Evolutionary conservation across 805 yeast genomes (phyloP).

Genomic region (Kluyveromyces starmeri): DNA sequence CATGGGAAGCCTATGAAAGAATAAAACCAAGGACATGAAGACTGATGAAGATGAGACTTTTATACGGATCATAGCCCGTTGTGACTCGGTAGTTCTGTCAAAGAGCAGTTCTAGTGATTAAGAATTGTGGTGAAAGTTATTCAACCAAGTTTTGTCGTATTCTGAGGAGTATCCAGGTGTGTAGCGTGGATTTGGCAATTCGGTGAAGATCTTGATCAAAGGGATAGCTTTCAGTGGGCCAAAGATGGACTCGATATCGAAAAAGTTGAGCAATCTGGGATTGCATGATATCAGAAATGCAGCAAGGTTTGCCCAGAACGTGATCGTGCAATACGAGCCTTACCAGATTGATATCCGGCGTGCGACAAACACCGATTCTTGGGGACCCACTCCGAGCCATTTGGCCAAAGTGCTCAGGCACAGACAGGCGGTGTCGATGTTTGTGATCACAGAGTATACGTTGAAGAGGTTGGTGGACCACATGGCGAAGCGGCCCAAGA

Average conservation of each 20-base stretch:
- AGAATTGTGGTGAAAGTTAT: too few species aligned
- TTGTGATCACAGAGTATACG: slow-evolving; percentile 28
- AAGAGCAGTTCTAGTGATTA: too few species aligned
- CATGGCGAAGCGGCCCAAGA: slow-evolving; percentile 29
- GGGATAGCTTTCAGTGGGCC: too few species aligned
- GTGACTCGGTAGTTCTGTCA: too few species aligned
- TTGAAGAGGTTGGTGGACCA: slow-evolving; percentile 30
- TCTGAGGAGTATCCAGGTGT: too few species aligned
- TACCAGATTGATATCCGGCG: slow-evolving; percentile 33
- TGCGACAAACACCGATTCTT: slow-evolving; percentile 42
- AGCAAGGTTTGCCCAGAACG: slow-evolving; percentile 33
- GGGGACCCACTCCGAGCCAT: slow-evolving; percentile 45
- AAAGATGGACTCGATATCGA: slow-evolving; percentile 27
- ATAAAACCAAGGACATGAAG: too few species aligned
- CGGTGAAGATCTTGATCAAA: too few species aligned
- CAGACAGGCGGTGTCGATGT: slow-evolving; percentile 25
- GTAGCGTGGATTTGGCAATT: too few species aligned
- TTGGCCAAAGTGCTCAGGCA: slow-evolving; percentile 29
- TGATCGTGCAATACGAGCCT: slow-evolving; percentile 31
- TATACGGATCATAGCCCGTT: too few species aligned
- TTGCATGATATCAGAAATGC: slow-evolving; percentile 33
- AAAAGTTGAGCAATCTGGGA: slow-evolving; percentile 29
- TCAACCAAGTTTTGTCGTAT: too few species aligned
- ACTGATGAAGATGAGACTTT: too few species aligned
- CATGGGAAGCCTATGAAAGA: too few species aligned